Percentiles rank a stretch among this genome's conserved stretches.
These are phyloP conservation scores for Neolentinus lepideus DNA, from an alignment of 1,284 basidiomycete genomes.

Conservation along the genomic window DNA sequence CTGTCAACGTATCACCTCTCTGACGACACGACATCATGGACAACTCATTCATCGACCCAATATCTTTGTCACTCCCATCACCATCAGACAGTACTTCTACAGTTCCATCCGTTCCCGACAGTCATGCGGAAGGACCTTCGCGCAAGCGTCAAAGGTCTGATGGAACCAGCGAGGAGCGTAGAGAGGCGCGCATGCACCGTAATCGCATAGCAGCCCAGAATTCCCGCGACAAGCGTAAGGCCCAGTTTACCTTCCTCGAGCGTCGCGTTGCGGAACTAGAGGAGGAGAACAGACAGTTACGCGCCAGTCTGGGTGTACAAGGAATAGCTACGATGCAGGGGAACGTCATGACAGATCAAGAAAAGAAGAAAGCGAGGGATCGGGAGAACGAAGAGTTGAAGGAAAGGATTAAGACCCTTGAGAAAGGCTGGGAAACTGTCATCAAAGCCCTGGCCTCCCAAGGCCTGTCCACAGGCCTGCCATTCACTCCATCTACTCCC, in stretches of 20 bases:
- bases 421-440: constrained; percentile 73
- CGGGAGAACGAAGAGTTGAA: constrained; percentile 68
- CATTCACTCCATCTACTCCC: constrained; percentile 16
- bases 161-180: constrained; percentile 62
- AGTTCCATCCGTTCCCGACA: neutral
- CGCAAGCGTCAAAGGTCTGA: constrained; percentile 65
- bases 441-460: constrained; percentile 67
- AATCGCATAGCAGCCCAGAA: constrained; percentile 83
- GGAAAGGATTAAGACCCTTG: constrained; percentile 68
- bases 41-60: neutral
- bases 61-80: neutral
- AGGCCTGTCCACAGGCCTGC: constrained; percentile 38
- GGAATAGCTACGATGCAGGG: constrained; percentile 8
- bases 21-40: neutral
- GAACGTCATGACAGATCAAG: constrained; percentile 27
- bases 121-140: constrained; percentile 30
- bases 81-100: constrained; percentile 11
- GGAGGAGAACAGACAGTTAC: constrained; percentile 37
- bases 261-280: constrained; percentile 35
- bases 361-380: constrained; percentile 42
- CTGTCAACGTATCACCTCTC: neutral
- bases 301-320: constrained; percentile 26
- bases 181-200: constrained; percentile 75
- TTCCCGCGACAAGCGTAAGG: constrained; percentile 75
- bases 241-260: constrained; percentile 52